phyloP scores from a whole-genome alignment of 2,329 filamentous ascomycete genomes.

The Fusarium pseudocircinatum region DNA sequence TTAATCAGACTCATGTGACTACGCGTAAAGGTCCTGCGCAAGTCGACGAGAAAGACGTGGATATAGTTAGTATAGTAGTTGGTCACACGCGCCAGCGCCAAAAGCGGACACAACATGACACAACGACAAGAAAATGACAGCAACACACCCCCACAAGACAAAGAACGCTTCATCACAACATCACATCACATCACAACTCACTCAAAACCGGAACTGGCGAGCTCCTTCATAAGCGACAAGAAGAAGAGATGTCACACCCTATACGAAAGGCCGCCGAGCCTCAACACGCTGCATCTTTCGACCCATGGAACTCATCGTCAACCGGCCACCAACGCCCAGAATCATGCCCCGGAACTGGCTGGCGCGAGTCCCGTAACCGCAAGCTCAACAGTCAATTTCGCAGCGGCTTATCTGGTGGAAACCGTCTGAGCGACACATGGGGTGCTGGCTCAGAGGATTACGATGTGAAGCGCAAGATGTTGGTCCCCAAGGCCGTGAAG shows the following conservation, averaged over 20 bases:
- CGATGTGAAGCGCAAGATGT: slow-evolving; percentile 55
- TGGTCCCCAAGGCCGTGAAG: slow-evolving; percentile 56
- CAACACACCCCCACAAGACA: not conserved
- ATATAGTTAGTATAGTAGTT: not conserved
- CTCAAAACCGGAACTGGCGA: not conserved
- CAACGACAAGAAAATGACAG: slow-evolving; percentile 17
- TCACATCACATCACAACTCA: not conserved
- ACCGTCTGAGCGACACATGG: slow-evolving; percentile 70
- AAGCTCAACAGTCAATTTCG: slow-evolving; percentile 78
- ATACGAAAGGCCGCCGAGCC: slow-evolving; percentile 52
- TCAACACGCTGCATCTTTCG: slow-evolving; percentile 60
- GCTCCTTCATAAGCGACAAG: not conserved
- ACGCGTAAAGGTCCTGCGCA: slow-evolving; percentile 33
- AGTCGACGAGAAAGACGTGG: slow-evolving; percentile 26
- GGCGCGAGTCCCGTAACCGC: slow-evolving; percentile 74
- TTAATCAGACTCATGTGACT: slow-evolving; percentile 38
- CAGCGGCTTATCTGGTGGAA: slow-evolving; percentile 64
- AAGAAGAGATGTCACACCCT: slow-evolving; percentile 8
- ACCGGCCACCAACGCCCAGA: slow-evolving; percentile 84
- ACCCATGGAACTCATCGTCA: slow-evolving; percentile 77
- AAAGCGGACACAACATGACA: slow-evolving; percentile 25
- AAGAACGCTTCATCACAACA: not conserved
- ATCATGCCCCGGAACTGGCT: slow-evolving; percentile 69
- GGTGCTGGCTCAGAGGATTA: slow-evolving; percentile 70
- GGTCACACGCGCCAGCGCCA: slow-evolving; percentile 35